Conservation (phyloP, 192 early-diverging fungal species). For the Entomortierella lignicola region DNA sequence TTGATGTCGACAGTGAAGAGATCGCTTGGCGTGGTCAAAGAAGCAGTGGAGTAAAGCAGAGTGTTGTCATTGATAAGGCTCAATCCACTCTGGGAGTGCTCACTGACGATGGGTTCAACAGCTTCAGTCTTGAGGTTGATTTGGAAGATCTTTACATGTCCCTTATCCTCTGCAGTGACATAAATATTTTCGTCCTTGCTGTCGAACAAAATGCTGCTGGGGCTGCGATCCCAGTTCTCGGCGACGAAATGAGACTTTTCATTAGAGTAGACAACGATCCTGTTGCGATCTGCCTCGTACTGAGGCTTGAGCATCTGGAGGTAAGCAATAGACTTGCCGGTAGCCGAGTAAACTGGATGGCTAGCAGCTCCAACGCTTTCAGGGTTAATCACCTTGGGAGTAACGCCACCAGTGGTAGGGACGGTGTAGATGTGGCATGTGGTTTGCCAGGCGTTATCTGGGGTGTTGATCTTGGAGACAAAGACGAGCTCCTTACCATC, state of each 20-base stretch:
- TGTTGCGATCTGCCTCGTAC: conserved; percentile 85
- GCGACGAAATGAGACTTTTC: conserved; percentile 58
- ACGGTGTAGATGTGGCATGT: conserved; percentile 78
- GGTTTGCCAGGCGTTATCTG: conserved; percentile 81
- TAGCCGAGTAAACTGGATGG: conserved; percentile 72
- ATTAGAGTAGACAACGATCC: conserved; percentile 66
- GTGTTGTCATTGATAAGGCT: conserved; percentile 54
- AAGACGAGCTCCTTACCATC: conserved; percentile 77
- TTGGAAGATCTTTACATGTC: conserved; percentile 71
- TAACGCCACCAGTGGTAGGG: conserved; percentile 56
- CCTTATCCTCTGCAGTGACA: conserved; percentile 75
- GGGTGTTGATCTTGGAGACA: conserved; percentile 71
- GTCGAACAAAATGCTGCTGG: conserved; percentile 69
- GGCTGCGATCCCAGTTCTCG: conserved; percentile 72
- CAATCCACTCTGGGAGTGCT: conserved; percentile 62
- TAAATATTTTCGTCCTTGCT: conserved; percentile 63
- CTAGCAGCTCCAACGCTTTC: conserved; percentile 68
- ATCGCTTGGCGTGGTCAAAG: conserved; percentile 57
- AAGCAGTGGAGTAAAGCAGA: conserved; percentile 59
- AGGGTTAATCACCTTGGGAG: conserved; percentile 59
- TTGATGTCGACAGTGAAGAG: conserved; percentile 50
- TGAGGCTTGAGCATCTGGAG: conserved; percentile 77
- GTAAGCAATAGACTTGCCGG: conserved; percentile 74
- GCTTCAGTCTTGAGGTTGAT: conserved; percentile 65
- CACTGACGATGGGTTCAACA: conserved; percentile 58